Evolutionary conservation across 257 asterid species (phyloP), one percentile per base, ranked within the genome.

Genomic region (Paulownia fortunei): DNA sequence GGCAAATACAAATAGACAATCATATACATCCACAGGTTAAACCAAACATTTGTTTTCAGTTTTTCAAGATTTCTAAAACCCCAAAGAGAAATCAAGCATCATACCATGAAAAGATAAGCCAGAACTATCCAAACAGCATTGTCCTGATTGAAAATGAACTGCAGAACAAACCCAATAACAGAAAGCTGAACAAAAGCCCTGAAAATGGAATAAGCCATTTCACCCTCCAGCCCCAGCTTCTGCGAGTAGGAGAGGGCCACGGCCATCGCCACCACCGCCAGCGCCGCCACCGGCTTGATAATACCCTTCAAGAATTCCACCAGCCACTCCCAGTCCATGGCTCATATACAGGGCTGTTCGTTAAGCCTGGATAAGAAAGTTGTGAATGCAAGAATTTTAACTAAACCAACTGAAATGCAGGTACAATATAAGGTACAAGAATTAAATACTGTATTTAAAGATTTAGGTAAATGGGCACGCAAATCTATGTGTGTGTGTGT

Each of bases 91-190:
- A 82, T n/a, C n/a, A n/a, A n/a, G n/a, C n/a, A n/a, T n/a, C 30
- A 19, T 84, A 93, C 98, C 98, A 93, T 93, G 89, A 92, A 93
- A 71, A 93, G 94, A 81, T 93, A 93, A 64, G 98, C 98, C 77
- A 86, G 54, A 23, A 92, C 26, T 67, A 93, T 93, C 97, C 98
- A 93, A 18, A 69, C 34, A 56, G 76, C 83, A 75, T 86, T 90
- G 0, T 85, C 46, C 80, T 88, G 97, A 55, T 54, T 80, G 88
- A 94, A 92, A 71, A 94, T 94, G 84, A 94, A 92, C 80, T 90
- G 92, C 21, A 94, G 89, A 80, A 94, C 98, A 85, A 90, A 94
- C 0, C 97, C 98, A 84, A 92, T 90, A 3, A 92, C 37, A 5
- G 97, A 92, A 0, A 94, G 89, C 69, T 94, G 98, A 69, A 94